phyloP scores from a whole-genome alignment of 78 protist species.

The Polysphondylium violaceum region DNA sequence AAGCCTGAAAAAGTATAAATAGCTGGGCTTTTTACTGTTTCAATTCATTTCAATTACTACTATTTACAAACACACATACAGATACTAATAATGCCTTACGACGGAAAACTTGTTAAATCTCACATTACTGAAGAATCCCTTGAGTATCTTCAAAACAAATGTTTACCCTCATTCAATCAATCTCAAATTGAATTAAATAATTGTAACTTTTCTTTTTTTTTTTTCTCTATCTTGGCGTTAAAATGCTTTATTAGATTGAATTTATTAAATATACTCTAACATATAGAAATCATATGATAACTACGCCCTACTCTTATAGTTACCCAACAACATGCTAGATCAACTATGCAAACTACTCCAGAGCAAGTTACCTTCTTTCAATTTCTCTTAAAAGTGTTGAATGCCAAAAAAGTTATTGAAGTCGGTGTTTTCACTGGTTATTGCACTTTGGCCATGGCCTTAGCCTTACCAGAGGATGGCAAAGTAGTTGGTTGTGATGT shows the following conservation, averaged over 20 bases:
- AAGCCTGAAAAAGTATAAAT: too few relatives aligned
- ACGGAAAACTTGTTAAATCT: too few relatives aligned
- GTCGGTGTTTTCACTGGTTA: conserved; percentile 87
- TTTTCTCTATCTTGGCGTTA: not conserved
- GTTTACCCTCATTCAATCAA: too few relatives aligned
- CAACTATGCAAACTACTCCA: conserved; percentile 6
- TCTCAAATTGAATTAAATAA: conserved; percentile 38
- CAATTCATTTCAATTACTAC: too few relatives aligned
- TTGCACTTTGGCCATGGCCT: conserved; percentile 71
- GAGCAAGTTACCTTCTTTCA: conserved; percentile 43
- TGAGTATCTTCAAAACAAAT: too few relatives aligned
- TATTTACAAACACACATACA: too few relatives aligned
- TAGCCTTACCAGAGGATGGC: conserved; percentile 86
- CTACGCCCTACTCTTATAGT: not conserved
- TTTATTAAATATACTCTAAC: not conserved
- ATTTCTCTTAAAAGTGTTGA: conserved; percentile 42
- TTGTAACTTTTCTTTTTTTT: conserved; percentile 35
- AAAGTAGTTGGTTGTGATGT: conserved; percentile 79
- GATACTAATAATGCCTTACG: too few relatives aligned
- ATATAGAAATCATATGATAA: not conserved
- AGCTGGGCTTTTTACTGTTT: too few relatives aligned
- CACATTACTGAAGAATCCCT: too few relatives aligned
- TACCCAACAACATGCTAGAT: not conserved
- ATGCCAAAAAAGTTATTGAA: conserved; percentile 79
- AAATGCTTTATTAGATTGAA: not conserved